Base-by-base conservation (phyloP, 2,329 filamentous ascomycete genomes). In the Exophiala aquamarina region DNA sequence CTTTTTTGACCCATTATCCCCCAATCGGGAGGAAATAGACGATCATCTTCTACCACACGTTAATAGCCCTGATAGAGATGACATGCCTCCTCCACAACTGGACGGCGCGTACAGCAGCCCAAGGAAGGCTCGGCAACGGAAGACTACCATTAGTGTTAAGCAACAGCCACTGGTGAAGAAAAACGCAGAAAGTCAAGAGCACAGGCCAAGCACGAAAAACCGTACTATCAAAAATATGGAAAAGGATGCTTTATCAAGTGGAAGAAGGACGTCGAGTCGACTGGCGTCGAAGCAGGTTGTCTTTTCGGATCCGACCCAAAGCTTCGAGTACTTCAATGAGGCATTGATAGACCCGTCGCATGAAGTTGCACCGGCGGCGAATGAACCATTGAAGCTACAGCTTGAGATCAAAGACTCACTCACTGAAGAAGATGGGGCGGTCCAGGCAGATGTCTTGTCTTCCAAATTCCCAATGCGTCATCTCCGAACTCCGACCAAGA, bases 371-470 rank as follows among this genome's bases (percentile, higher is more conserved):
- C 23, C 23, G 23, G 11, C 6, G 23, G 23, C 11, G n/a, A n/a
- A n/a, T n/a, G n/a, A n/a, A n/a, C n/a, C n/a, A n/a, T n/a, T n/a
- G 29, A 15, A 17, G 28, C 41, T 33, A 23, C 41, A n/a, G 5
- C 38, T 55, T 35, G 55, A 56, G 28, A 49, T 57, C 4, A 31
- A 52, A 33, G 56, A 57, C 23, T 56, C 53, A 6, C 41, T 37
- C 20, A 38, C 45, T n/a, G 44, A 41, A 21, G 44, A 48, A 14
- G 39, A 42, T 23, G 9, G 23, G 23, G 23, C 6, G 23, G n/a
- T n/a, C n/a, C 23, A 26, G 6, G 11, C 23, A 10, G 31, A 41
- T 14, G 33, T 14, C 18, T 5, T 7, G 8, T 15, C 19, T 13
- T 35, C 20, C 19, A 32, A 32, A 26, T 11, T 33, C 8, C 8